phyloP scores from a whole-genome alignment of 2,329 filamentous ascomycete genomes.

The Nakataea oryzae region DNA sequence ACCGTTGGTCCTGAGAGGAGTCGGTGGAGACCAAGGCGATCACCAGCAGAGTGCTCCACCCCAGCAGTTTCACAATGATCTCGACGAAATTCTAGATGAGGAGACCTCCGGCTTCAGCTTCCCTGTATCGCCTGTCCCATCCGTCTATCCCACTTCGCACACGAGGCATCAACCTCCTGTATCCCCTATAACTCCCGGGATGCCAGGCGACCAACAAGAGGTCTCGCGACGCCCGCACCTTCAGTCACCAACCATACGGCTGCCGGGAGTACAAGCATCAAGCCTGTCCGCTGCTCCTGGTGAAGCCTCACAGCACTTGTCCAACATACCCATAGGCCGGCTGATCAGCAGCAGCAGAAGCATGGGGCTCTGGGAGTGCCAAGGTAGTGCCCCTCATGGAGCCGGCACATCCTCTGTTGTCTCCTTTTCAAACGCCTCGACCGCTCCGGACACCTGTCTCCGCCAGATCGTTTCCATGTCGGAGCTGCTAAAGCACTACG shows the following conservation, averaged over 20 bases:
- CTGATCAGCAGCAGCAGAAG: not conserved
- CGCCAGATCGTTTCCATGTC: not conserved
- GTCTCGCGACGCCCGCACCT: not conserved
- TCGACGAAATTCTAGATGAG: not conserved
- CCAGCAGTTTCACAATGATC: not conserved
- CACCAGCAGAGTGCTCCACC: not conserved
- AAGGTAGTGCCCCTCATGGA: constrained; percentile 6
- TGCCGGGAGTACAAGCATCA: not conserved
- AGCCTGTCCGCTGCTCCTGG: no score
- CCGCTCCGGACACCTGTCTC: not conserved
- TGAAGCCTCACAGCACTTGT: not conserved
- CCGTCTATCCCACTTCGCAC: not conserved
- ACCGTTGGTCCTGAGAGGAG: not conserved
- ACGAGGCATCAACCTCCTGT: not conserved
- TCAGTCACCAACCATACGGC: not conserved
- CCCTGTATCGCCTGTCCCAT: not conserved
- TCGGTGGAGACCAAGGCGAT: not conserved
- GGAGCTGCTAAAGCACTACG: not conserved
- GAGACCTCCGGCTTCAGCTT: not conserved
- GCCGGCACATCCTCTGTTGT: not conserved
- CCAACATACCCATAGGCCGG: not conserved
- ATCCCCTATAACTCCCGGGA: not conserved
- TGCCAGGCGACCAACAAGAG: not conserved
- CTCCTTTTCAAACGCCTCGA: not conserved
- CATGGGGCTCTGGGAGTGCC: constrained; percentile 2